These are phyloP conservation scores for Mortierella sp. DNA, from an alignment of 371 early-diverging fungal species.

Conservation along the genomic window DNA sequence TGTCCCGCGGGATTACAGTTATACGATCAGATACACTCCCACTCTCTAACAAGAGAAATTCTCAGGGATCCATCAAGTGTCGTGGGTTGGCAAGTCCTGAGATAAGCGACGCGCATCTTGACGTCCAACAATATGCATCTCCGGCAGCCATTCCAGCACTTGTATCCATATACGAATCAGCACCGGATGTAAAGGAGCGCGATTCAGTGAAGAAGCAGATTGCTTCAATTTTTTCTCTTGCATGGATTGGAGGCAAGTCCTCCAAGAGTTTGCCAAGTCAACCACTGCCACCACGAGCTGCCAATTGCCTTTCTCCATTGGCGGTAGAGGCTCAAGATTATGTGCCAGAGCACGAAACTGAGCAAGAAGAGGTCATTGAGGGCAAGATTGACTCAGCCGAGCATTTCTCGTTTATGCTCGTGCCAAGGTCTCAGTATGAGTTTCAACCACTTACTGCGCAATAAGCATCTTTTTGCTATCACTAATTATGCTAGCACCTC, in stretches of 20 bases:
- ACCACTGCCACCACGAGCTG: not conserved
- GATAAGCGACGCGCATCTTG: not conserved
- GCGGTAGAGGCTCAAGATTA: constrained; percentile 48
- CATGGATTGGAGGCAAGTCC: constrained; percentile 14
- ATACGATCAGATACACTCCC: constrained; percentile 1
- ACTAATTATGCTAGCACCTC: too few relatives aligned
- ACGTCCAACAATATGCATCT: not conserved
- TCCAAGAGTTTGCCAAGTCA: not conserved
- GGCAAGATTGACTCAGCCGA: constrained; percentile 14
- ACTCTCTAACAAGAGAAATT: constrained; percentile 9
- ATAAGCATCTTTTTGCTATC: not conserved
- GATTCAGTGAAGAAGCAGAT: constrained; percentile 30
- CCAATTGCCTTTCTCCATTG: constrained; percentile 32
- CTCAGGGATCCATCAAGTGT: constrained; percentile 12
- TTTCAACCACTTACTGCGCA: constrained; percentile 40
- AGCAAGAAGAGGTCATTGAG: constrained; percentile 8
- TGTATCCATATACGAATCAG: not conserved
- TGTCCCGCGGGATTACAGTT: not conserved
- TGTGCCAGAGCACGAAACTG: constrained; percentile 7
- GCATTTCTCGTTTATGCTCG: constrained; percentile 41
- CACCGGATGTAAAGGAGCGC: constrained; percentile 1
- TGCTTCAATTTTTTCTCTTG: constrained; percentile 20
- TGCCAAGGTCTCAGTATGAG: constrained; percentile 38
- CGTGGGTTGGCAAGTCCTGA: not conserved
- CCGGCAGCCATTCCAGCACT: not conserved